Evolutionary conservation across 139 green algal genomes (phyloP), one percentile per base, ranked within the genome.

Genomic region (Marvania coccoides): DNA sequence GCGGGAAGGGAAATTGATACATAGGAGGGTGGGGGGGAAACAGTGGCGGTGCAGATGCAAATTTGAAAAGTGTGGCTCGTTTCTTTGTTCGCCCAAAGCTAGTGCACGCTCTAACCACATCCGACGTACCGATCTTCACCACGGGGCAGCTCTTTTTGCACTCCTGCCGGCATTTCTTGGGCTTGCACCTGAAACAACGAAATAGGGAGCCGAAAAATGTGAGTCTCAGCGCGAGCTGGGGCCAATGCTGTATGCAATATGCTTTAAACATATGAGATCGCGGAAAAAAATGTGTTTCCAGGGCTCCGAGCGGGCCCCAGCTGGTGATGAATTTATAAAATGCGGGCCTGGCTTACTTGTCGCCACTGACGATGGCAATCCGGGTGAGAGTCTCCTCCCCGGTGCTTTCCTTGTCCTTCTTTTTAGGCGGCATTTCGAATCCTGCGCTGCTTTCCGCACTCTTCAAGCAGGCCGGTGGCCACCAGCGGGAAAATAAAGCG

Each of bases 81-180:
- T 37, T 5, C 12, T 38, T 29, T 47, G 56, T 3, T 5, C 57
- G 6, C 6, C 14, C 3, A 73, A 12, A 12, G 12, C 4, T 47
- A 0, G 2, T 28, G 19, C 0, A 28, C 40, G 54, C 12, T 9
- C n/a, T n/a, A n/a, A n/a, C n/a, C n/a, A n/a, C n/a, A 6, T n/a
- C 26, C 31, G 6, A 28, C 26, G 12, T 29, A 90, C 91, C 89
- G 42, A 96, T 83, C 73, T 99, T 99, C 8, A 99, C 94, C 2
- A 99, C 94, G 10, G 94, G 94, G 72, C 94, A 99, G 64, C 75
- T 91, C 75, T 96, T 98, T 75, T 98, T 98, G 87, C 94, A 99
- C 76, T 99, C 94, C 72, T 99, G 94, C 45, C 87, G 73, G 78
- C 94, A 99, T 70, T 99, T 99, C 74, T 98, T 99, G 19, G 94